Evolutionary conservation across 2,329 filamentous ascomycete genomes (phyloP), one percentile per base, ranked within the genome.

Genomic region (Fusarium protoensiforme): DNA sequence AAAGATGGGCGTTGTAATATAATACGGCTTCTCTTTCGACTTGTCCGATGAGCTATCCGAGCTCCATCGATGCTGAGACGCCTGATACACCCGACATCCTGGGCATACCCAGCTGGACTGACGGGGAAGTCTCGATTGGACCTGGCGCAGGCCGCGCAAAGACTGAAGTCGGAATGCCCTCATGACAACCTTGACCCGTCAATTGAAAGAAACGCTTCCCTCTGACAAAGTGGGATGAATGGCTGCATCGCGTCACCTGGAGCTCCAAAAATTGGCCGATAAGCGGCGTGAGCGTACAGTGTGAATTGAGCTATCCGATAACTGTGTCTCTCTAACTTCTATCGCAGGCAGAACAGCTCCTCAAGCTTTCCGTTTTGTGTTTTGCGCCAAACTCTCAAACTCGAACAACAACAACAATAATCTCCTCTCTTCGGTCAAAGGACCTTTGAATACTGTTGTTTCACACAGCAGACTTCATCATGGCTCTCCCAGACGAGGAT

Each of bases 1-100:
- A 86, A 98, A 99, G 67, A 99, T 99, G 3, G 96, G 96, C 10
- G 95, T 97, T 7, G 96, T 98, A 78, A 98, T 88, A 86, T 98
- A 99, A 85, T 92, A 98, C 10, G 96, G 95, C 85, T 98, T 98
- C 69, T 79, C 76, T 27, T 92, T 98, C 7, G 95, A 94, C 85
- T 98, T 98, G 68, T 78, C 75, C 22, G 67, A 63, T 4, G 77
- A 77, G 75, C 73, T 79, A 53, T 75, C 68, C 16, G 80, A 80
- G 78, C 80, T 80, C 78, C 80, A 82, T 67, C 80, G 80, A 22
- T 68, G 72, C 61, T 72, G 64, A 8, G 70, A 64, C 24, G 24
- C 24, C 22, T 69, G 69, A 36, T 72, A 75, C 35, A 72, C 64
- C 63, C 71, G 77, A 69, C 79, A 83, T 66, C 76, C 74, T 38